Evolutionary conservation across 2,329 filamentous ascomycete genomes (phyloP).

Genomic region (Amylocarpus encephaloides): DNA sequence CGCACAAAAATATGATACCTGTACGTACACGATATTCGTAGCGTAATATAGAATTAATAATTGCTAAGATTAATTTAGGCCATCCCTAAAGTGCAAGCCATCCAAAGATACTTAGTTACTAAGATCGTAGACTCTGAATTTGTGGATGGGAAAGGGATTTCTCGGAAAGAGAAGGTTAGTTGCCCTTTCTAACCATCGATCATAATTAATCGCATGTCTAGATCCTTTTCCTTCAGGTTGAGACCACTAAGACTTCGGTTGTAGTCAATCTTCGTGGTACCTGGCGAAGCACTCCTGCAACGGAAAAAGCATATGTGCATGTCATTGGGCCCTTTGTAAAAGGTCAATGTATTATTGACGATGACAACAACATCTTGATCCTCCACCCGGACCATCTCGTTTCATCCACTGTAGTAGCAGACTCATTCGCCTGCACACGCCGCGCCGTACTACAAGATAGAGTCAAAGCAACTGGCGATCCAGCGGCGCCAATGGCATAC

Average conservation of each 20-base stretch:
- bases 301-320: conserved; percentile 72
- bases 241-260: conserved; percentile 59
- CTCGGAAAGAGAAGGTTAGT: conserved; percentile 64
- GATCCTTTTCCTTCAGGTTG: conserved; percentile 77
- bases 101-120: conserved; percentile 81
- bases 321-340: conserved; percentile 69
- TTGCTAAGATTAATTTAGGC: conserved; percentile 64
- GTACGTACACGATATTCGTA: conserved; percentile 45
- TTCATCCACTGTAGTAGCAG: conserved; percentile 91
- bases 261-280: conserved; percentile 74
- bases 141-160: conserved; percentile 52
- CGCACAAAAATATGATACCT: conserved; percentile 35
- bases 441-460: conserved; percentile 91
- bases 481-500: conserved; percentile 77
- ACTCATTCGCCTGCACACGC: conserved; percentile 87
- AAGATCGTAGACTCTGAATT: conserved; percentile 67
- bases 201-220: conserved; percentile 33
- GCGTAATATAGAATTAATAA: conserved; percentile 20
- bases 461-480: conserved; percentile 81
- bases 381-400: conserved; percentile 93
- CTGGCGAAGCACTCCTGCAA: conserved; percentile 78
- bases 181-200: neutral
- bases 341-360: conserved; percentile 76
- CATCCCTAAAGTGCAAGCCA: conserved; percentile 61
- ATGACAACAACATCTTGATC: conserved; percentile 77